phyloP scores from a whole-genome alignment of 331 rosid genomes.

The Acacia concinna region DNA sequence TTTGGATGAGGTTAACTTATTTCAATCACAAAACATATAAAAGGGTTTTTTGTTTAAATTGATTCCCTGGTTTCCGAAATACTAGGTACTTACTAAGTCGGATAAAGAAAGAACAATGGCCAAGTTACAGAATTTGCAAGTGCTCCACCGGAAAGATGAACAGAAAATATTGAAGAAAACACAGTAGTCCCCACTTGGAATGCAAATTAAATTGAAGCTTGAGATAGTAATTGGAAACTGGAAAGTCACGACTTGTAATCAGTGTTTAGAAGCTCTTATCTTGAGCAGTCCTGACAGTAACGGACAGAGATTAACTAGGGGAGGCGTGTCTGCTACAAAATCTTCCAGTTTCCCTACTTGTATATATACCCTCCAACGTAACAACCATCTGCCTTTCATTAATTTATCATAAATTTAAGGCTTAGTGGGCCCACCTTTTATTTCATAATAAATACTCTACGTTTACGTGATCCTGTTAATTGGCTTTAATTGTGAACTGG shows the following conservation, averaged over 20 bases:
- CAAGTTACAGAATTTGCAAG: not conserved
- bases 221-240: not conserved
- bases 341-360: not conserved
- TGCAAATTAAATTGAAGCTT: not conserved
- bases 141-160: not conserved
- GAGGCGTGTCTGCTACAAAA: not conserved
- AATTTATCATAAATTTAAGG: not conserved
- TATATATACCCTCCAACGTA: not conserved
- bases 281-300: not conserved
- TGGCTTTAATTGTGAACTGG: not conserved
- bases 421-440: not conserved
- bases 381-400: not conserved
- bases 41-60: too few species aligned
- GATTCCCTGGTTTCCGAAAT: not conserved
- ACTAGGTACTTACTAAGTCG: not conserved
- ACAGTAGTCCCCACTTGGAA: not conserved
- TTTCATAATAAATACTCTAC: not conserved
- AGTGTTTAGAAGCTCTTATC: not conserved
- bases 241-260: not conserved
- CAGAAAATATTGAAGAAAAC: not conserved
- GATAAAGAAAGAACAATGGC: not conserved
- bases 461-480: not conserved
- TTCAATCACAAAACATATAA: too few species aligned
- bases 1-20: too few species aligned
- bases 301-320: not conserved